Conservation (phyloP, 2,329 filamentous ascomycete genomes). For the Epichloe festucae region DNA sequence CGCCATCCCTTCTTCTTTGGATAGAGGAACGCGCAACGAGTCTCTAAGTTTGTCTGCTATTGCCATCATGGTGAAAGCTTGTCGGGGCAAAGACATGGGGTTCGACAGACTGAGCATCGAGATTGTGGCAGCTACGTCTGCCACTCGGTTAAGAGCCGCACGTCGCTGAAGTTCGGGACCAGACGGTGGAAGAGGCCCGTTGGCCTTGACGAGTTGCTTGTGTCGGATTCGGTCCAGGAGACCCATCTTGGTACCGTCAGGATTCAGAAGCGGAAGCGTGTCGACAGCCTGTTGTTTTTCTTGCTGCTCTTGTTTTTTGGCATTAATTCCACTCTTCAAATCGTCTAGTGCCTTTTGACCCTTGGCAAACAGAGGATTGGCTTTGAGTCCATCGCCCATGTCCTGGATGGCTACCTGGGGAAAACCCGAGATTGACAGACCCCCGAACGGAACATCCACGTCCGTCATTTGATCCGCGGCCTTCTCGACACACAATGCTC, state of each 20-base stretch:
- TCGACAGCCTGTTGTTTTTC: constrained; percentile 20
- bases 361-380: constrained; percentile 46
- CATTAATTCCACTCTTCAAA: constrained; percentile 47
- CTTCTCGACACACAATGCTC: constrained; percentile 27
- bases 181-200: constrained; percentile 44
- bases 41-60: constrained; percentile 54
- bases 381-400: constrained; percentile 23
- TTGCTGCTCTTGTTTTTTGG: constrained; percentile 36
- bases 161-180: constrained; percentile 44
- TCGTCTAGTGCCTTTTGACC: constrained; percentile 58
- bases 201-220: constrained; percentile 49
- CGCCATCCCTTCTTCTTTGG: constrained; percentile 35
- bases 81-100: constrained; percentile 34
- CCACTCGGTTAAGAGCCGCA: constrained; percentile 52
- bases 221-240: constrained; percentile 64
- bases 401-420: constrained; percentile 23
- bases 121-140: constrained; percentile 56
- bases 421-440: constrained; percentile 36
- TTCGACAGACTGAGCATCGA: constrained; percentile 50
- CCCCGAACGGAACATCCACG: constrained; percentile 35
- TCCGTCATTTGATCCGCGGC: constrained; percentile 18
- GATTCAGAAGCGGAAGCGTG: constrained; percentile 20
- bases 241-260: constrained; percentile 43
- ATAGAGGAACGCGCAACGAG: constrained; percentile 45
- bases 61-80: constrained; percentile 52